Conservation (phyloP, 2,329 filamentous ascomycete species). For the Epichloe scottii region DNA sequence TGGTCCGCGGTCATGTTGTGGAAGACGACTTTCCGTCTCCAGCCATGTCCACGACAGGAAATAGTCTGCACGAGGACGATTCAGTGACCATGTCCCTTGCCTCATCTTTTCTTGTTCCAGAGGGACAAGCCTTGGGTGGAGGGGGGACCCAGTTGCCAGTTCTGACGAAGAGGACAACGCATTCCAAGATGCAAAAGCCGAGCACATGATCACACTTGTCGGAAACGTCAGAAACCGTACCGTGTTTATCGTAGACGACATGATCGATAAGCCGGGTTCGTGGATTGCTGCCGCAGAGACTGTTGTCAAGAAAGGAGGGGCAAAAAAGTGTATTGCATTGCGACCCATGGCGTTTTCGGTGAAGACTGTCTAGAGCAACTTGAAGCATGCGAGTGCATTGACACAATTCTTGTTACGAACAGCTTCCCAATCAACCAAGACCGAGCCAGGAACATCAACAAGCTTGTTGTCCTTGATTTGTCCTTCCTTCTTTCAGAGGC, state of each 20-base stretch:
- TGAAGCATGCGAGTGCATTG: conserved; percentile 84
- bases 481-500: conserved; percentile 82
- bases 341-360: conserved; percentile 90
- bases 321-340: conserved; percentile 95
- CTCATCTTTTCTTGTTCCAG: conserved; percentile 66
- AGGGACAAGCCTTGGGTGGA: conserved; percentile 60
- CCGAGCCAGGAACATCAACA: conserved; percentile 57
- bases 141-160: conserved; percentile 71
- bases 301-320: conserved; percentile 81
- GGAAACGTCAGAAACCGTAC: conserved; percentile 81
- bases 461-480: conserved; percentile 81
- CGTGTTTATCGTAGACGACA: conserved; percentile 94
- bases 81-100: conserved; percentile 70
- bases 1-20: conserved; percentile 90
- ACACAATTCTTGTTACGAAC: conserved; percentile 90
- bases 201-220: conserved; percentile 95
- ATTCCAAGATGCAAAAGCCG: conserved; percentile 66
- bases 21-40: conserved; percentile 86
- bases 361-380: conserved; percentile 81
- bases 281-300: conserved; percentile 98
- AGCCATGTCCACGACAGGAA: conserved; percentile 54
- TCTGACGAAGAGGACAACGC: conserved; percentile 90
- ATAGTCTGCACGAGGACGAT: conserved; percentile 57
- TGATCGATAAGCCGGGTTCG: conserved; percentile 94
- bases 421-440: conserved; percentile 82